Base-by-base conservation (phyloP, 169 alveolate species). In the Eimeria praecox region DNA sequence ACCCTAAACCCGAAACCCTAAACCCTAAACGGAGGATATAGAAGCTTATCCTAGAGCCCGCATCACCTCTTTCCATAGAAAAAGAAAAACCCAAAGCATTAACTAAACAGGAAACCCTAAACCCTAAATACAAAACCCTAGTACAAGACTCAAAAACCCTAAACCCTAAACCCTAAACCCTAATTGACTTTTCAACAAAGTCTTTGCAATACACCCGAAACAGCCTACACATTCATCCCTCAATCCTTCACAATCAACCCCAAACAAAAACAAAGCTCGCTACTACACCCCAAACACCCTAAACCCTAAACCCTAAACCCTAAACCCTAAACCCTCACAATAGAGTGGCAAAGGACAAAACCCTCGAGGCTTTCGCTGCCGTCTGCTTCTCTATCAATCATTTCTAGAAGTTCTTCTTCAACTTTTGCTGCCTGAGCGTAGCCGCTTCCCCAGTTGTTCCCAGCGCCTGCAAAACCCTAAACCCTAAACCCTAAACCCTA, bases 301-400 rank as follows among this genome's bases (percentile, higher is more conserved):
- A 75, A 49, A 78, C 89, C 42, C 89, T 20, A 16, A 78, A 24
- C 69, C 56, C 52, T 14, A 35, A 73, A 44, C 89, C 64, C 27
- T 27, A 42, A 78, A 44, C 27, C 89, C 42, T n/a, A 14, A 49
- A 44, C 42, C 22, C 97, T 95, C 64, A 98, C 99, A 54, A 99
- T 99, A 66, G 99, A 99, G 96, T 99, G 99, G 94, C 99, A 98
- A 95, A 99, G 97, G 77, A 99, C 98, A 96, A 99, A 99, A 8
- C 99, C 99, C 96, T 99, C 99, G 94, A 99, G 97, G 66, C 99
- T 98, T 95, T 99, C 99, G 78, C 99, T 98, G 35, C 99, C 99
- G 95, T 99, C 99, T 3, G 99, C 99, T 95, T 99, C 99, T 92
- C 99, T 97, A 96, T 99, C 99, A 54, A 99, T 98, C 99, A 99